phyloP scores from a whole-genome alignment of 179 eudicot species.

The Corrigiola litoralis region DNA sequence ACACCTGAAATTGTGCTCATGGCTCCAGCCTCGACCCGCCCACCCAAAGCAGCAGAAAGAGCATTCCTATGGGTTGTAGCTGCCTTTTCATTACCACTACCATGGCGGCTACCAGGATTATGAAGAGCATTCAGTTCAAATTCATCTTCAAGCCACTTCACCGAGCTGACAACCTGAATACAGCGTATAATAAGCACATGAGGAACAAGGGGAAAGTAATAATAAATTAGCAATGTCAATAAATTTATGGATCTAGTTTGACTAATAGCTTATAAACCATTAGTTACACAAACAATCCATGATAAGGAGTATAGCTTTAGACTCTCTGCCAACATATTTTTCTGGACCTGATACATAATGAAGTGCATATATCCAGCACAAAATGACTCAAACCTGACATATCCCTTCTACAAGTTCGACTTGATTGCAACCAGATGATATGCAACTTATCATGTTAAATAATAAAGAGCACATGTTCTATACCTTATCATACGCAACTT shows the following conservation, averaged over 20 bases:
- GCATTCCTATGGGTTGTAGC: conserved; percentile 84
- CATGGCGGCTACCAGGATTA: conserved; percentile 94
- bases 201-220: no score
- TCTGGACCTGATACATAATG: not conserved
- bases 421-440: not conserved
- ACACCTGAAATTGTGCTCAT: conserved; percentile 95
- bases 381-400: not conserved
- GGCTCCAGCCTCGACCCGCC: conserved; percentile 87
- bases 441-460: no score
- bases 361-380: not conserved
- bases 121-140: conserved; percentile 99
- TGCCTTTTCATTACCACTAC: conserved; percentile 93
- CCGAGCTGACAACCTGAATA: conserved; percentile 93
- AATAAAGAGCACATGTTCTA: no score
- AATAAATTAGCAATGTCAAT: not conserved
- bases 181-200: not conserved
- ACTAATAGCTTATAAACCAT: not conserved
- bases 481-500: no score
- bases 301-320: no score
- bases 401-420: not conserved
- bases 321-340: not conserved
- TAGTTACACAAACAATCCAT: no score
- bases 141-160: conserved; percentile 99
- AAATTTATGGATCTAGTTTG: no score
- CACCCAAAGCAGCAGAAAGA: conserved; percentile 97